Conservation (phyloP, 1,284 basidiomycete species). For the Caloboletus firmus region DNA sequence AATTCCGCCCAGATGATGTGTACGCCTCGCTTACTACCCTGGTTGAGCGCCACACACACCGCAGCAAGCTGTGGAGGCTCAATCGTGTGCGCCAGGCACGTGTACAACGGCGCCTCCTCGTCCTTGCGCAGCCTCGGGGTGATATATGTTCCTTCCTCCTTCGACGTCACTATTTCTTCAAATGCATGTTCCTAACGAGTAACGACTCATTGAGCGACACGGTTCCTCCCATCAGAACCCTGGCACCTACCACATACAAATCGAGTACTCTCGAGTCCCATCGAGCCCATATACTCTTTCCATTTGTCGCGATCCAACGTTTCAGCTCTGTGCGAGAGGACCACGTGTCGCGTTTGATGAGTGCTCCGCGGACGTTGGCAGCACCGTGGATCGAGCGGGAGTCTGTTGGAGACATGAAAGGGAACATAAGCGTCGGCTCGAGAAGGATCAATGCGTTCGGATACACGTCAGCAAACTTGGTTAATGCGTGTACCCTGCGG, state of each 20-base stretch:
- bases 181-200: conserved; percentile 25
- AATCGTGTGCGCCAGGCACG: conserved; percentile 30
- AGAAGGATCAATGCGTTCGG: conserved; percentile 27
- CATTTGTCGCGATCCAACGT: conserved; percentile 19
- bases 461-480: conserved; percentile 16
- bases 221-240: not conserved
- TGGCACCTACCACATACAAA: conserved; percentile 25
- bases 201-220: not conserved
- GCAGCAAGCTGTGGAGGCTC: conserved; percentile 26
- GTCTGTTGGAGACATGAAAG: conserved; percentile 26
- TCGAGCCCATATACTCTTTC: conserved; percentile 25
- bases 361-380: conserved; percentile 31
- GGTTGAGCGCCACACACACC: conserved; percentile 18
- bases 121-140: conserved; percentile 31
- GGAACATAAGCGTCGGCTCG: conserved; percentile 37
- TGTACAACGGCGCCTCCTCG: conserved; percentile 33
- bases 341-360: conserved; percentile 29
- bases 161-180: conserved; percentile 16
- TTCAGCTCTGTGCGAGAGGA: conserved; percentile 20
- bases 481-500: conserved; percentile 24
- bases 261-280: conserved; percentile 31
- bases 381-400: conserved; percentile 28
- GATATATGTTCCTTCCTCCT: conserved; percentile 12
- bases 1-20: conserved; percentile 34
- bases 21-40: conserved; percentile 17